Conservation (phyloP, 2,329 filamentous ascomycete species). For the Phaeomoniella chlamydospora region DNA sequence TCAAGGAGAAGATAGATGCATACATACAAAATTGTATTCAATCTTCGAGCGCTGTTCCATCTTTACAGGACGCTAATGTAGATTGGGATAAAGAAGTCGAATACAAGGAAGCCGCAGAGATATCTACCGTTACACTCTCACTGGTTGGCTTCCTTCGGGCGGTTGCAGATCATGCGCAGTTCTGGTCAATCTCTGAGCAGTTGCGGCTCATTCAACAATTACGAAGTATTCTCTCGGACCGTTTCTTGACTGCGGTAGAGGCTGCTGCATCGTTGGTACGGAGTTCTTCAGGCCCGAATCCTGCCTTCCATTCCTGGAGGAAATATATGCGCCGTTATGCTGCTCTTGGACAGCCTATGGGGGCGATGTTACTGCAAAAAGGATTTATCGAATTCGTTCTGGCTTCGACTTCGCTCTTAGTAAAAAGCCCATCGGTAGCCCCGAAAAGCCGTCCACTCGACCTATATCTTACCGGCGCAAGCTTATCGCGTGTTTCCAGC, state of each 20-base stretch:
- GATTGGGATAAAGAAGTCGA: constrained; percentile 34
- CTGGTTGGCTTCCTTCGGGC: constrained; percentile 85
- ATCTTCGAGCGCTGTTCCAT: constrained; percentile 41
- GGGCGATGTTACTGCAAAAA: constrained; percentile 80
- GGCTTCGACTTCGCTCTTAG: constrained; percentile 59
- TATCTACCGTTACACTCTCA: constrained; percentile 66
- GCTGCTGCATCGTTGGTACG: constrained; percentile 82
- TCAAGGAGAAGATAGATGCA: constrained; percentile 51
- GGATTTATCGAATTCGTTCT: constrained; percentile 78
- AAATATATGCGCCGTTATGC: constrained; percentile 73
- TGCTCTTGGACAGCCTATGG: constrained; percentile 62
- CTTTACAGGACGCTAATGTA: constrained; percentile 36
- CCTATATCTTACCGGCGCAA: constrained; percentile 48
- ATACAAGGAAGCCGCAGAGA: constrained; percentile 46
- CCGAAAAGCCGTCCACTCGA: constrained; percentile 56
- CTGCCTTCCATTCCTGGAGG: constrained; percentile 70
- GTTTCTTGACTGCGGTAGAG: constrained; percentile 74
- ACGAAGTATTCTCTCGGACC: constrained; percentile 62
- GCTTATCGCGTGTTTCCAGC: constrained; percentile 16
- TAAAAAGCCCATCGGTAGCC: constrained; percentile 46
- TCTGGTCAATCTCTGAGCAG: constrained; percentile 67
- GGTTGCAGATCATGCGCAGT: constrained; percentile 59
- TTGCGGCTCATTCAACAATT: constrained; percentile 58
- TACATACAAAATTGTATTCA: constrained; percentile 60
- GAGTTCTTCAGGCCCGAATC: constrained; percentile 55